Evolutionary conservation across 371 early-diverging fungal species (phyloP), one percentile per base, ranked within the genome.

Genomic region (Mycotypha africana): DNA sequence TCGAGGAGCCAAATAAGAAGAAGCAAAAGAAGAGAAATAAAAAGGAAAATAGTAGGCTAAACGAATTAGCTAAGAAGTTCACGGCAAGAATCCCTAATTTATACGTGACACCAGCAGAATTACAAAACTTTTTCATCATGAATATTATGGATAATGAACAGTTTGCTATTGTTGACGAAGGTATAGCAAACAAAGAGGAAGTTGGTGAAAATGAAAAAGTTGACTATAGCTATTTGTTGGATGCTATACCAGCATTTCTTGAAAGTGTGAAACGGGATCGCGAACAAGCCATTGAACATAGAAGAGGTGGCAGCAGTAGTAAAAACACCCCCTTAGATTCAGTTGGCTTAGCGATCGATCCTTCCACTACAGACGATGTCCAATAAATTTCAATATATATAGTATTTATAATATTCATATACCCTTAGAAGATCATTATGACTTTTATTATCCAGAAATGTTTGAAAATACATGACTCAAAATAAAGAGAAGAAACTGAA

Each of bases 61-160:
- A 36, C 0, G 31, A 21, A 0, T 15, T 51, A 2, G 49, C 50
- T 10, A 42, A 47, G 17, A 26, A 40, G 15, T 58, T 65, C 15
- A 44, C 57, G 3, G 51, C 48, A 7, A 23, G 45, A 26, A 57
- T 65, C 23, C 70, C 73, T 3, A 45, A 74, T 47, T 53, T 66
- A n/a, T 10, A 62, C 0, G 63, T 71, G 1, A 70, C 75, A 2
- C 67, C 78, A 7, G 75, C 74, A n/a, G 73, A 74, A 42, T 50
- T 74, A 7, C 74, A 74, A 34, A 65, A 65, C 30, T 65, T 60
- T 28, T 65, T 65, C 38, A 65, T 65, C 24, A 54, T 58, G 47
- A 51, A 58, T 22, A 32, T 55, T 33, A 51, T 54, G 43, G 55
- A 54, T 23, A 33, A 58, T 1, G 51, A 54, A 11, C 47, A 57